Evolutionary conservation across 495 filamentous ascomycete species (phyloP).

Genomic region (Talaromyces borbonicus): DNA sequence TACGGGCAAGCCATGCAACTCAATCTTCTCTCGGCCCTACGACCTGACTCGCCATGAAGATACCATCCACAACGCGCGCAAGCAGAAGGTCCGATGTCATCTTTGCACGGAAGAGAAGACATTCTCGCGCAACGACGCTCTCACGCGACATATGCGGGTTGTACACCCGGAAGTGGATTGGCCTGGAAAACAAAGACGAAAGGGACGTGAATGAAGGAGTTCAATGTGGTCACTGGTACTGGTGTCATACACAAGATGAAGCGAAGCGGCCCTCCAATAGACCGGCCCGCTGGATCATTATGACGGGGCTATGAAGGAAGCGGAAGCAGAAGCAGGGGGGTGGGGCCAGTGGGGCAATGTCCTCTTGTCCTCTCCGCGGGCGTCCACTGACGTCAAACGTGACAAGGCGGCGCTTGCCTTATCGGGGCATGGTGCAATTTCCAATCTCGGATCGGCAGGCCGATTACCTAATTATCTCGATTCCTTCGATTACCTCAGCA

Average conservation of each 20-base stretch:
- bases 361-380: background rate
- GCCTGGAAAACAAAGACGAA: slow-evolving; percentile 51
- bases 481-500: slow-evolving; percentile 7
- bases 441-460: slow-evolving; percentile 6
- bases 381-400: slow-evolving; percentile 2
- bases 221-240: too few species aligned
- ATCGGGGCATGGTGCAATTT: background rate
- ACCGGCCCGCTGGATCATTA: background rate
- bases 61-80: slow-evolving; percentile 89
- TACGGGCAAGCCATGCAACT: slow-evolving; percentile 93
- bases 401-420: background rate
- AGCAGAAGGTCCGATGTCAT: slow-evolving; percentile 92
- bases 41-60: slow-evolving; percentile 96
- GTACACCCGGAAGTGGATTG: slow-evolving; percentile 81
- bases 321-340: too few species aligned
- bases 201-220: slow-evolving; percentile 32
- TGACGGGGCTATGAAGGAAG: too few species aligned
- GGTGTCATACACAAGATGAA: too few species aligned
- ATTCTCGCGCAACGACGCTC: slow-evolving; percentile 83
- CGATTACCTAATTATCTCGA: slow-evolving; percentile 5
- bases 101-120: slow-evolving; percentile 96
- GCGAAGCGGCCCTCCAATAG: background rate
- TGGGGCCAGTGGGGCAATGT: background rate
- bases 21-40: slow-evolving; percentile 93
- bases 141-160: slow-evolving; percentile 86